phyloP scores from a whole-genome alignment of 2,329 filamentous ascomycete species.

The Penicillium sp. region DNA sequence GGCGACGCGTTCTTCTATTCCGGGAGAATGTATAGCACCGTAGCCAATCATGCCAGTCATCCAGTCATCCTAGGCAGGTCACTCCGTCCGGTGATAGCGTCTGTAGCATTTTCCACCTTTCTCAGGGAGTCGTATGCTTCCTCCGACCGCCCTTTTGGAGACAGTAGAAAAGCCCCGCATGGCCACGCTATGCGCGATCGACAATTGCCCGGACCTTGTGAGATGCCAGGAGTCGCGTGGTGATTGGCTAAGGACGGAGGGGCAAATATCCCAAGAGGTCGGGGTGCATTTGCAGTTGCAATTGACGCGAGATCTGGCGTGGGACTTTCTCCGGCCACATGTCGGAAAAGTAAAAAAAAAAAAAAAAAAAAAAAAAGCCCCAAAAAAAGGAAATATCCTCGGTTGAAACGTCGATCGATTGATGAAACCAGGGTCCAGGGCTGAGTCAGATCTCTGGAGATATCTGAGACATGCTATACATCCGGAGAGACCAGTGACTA shows the following conservation, averaged over 20 bases:
- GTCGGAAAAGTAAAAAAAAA: neutral
- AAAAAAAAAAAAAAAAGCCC: neutral
- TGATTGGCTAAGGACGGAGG: slow-evolving; percentile 11
- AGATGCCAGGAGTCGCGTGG: neutral
- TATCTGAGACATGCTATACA: slow-evolving; percentile 1
- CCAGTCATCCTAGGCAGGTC: neutral
- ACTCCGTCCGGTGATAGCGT: slow-evolving; percentile 1
- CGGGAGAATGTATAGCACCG: neutral
- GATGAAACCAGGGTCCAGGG: slow-evolving; percentile 28
- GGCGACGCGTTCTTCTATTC: neutral
- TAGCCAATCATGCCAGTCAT: no score
- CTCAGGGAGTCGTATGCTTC: neutral
- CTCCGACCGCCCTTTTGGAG: slow-evolving; percentile 2
- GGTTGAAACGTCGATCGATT: slow-evolving; percentile 10
- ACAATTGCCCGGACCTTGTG: neutral
- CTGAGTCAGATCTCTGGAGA: slow-evolving; percentile 23
- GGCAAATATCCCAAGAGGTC: slow-evolving; percentile 11
- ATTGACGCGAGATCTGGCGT: slow-evolving; percentile 27
- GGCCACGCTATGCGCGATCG: slow-evolving; percentile 3
- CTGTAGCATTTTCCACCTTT: neutral
- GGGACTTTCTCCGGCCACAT: neutral
- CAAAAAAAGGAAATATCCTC: neutral
- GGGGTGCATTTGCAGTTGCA: slow-evolving; percentile 15
- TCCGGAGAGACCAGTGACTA: neutral
- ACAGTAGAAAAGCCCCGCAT: neutral